Evolutionary conservation across 352 stramenopile species (phyloP), one percentile per base, ranked within the genome.

Genomic region (Phytopythium boreale): DNA sequence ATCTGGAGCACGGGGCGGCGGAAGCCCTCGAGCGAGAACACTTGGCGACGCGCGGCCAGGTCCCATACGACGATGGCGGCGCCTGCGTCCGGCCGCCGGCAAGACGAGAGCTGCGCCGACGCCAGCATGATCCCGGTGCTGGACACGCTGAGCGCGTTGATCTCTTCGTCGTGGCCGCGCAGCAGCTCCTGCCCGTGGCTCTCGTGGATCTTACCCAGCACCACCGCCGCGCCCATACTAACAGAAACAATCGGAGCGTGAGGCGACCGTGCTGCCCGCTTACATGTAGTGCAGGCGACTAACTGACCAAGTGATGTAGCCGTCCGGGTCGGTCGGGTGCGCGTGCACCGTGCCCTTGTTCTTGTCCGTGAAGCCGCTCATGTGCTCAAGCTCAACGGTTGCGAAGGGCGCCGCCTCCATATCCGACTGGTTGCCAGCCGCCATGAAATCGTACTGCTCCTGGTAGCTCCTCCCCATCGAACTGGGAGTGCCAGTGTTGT

Each of bases 361-460:
- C 46, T 84, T 85, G 61, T 74, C 80, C 12, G 76, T 87, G 60
- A 73, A 89, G 20, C 80, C 80, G 29, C 75, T 83, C 46, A 93
- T 71, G 37, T 90, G 82, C 62, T 93, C 82, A 9, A 93, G 71
- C 68, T 91, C 84, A 12, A 93, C 63, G 4, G 63, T 69, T 9
- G 56, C 68, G 9, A 59, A 14, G 27, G 65, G 46, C 17, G 36
- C 26, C 17, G 58, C 56, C 31, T 63, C 37, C 22, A 26, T 66
- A 14, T 62, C 56, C 2, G 12, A 17, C 24, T 74, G 63, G 29
- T 74, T 73, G 27, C 41, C 44, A 12, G n/a, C n/a, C n/a, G 22
- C 20, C 8, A 1, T 12, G 31, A 15, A 20, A 27, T 66, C 44
- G 52, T 68, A 56, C 49, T 58, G 63, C 57, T 67, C 60, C 26